Evolutionary conservation across 352 stramenopile species (phyloP).

Genomic region (Globisporangium carolinianum): DNA sequence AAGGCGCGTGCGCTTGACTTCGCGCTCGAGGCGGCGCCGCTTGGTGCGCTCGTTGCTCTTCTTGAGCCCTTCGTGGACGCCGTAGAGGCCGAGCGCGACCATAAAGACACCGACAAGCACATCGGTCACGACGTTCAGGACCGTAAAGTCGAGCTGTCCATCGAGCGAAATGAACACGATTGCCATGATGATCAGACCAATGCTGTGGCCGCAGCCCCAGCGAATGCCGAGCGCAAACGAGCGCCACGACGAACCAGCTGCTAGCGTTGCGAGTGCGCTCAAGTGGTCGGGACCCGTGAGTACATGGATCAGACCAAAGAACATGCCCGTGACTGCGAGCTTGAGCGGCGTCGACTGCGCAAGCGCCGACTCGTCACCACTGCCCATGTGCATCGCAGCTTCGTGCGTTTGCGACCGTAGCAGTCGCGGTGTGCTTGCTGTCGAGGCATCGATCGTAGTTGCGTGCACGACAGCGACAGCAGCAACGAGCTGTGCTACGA

Average conservation of each 20-base stretch:
- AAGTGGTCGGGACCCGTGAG: conserved; percentile 82
- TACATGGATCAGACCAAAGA: conserved; percentile 62
- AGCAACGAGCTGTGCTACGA: too few relatives aligned
- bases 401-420: too few relatives aligned
- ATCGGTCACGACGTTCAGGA: conserved; percentile 51
- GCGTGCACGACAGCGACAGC: too few relatives aligned
- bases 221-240: conserved; percentile 78
- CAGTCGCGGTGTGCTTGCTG: too few relatives aligned
- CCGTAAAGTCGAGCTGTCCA: conserved; percentile 43
- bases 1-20: conserved; percentile 6
- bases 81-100: conserved; percentile 55
- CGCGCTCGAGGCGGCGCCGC: conserved; percentile 6
- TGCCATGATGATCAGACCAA: conserved; percentile 74
- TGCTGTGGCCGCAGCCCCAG: conserved; percentile 87
- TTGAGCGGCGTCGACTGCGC: not conserved
- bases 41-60: conserved; percentile 27
- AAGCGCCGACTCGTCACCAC: not conserved
- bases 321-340: conserved; percentile 27
- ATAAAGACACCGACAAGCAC: conserved; percentile 63
- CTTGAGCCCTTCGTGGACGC: conserved; percentile 54
- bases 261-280: conserved; percentile 77
- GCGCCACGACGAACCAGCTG: conserved; percentile 56
- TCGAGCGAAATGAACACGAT: conserved; percentile 55
- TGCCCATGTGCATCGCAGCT: not conserved
- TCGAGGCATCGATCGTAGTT: too few relatives aligned